phyloP scores from a whole-genome alignment of 1,139 yeast species.

The Pneumocystis sp. region DNA sequence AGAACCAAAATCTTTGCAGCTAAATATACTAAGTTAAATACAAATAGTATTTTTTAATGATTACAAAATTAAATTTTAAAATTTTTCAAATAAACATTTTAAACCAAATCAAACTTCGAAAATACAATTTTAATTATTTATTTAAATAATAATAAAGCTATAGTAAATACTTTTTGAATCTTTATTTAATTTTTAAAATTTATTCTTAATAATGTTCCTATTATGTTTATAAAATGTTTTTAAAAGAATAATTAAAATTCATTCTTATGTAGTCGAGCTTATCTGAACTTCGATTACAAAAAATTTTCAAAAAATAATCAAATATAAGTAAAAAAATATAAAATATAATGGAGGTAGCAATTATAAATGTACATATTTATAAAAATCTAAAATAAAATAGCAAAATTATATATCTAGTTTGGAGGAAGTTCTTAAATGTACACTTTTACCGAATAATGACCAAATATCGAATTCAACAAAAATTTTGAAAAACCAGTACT shows the following conservation, averaged over 20 bases:
- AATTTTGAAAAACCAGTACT: constrained; percentile 59
- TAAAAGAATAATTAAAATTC: neutral
- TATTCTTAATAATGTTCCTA: no score
- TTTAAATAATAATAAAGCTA: no score
- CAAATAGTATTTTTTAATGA: no score
- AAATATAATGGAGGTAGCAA: neutral
- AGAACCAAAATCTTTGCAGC: no score
- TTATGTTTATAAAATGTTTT: neutral
- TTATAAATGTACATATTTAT: neutral
- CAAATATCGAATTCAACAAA: constrained; percentile 44
- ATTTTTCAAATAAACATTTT: no score
- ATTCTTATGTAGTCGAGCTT: neutral
- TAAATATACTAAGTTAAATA: no score
- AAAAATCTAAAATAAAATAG: neutral
- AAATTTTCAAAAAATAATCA: neutral
- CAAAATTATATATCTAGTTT: neutral
- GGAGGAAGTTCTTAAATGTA: neutral
- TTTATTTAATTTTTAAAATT: no score
- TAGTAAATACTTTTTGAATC: no score
- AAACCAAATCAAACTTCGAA: no score
- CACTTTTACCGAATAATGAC: neutral
- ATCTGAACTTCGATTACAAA: neutral
- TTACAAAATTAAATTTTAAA: no score
- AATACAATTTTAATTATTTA: no score
- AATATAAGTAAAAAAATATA: neutral